phyloP scores from a whole-genome alignment of 371 early-diverging fungal genomes.

The Mortierella sp. region DNA sequence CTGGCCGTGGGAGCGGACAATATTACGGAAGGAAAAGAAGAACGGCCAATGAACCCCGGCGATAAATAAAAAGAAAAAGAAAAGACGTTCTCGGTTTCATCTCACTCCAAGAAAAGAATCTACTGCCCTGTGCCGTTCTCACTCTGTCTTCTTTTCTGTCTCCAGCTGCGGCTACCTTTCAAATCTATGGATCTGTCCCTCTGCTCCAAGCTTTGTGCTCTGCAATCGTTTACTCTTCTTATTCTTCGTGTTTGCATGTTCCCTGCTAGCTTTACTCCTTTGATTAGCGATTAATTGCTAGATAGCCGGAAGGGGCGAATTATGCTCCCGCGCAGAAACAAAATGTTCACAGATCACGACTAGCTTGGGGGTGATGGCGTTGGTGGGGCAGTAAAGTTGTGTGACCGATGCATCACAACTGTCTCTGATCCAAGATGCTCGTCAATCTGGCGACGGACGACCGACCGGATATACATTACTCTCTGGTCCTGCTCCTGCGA shows the following conservation, averaged over 20 bases:
- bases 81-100: conserved; percentile 8
- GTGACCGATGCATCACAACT: neutral
- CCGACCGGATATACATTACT: conserved; percentile 42
- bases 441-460: conserved; percentile 44
- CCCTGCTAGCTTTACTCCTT: too few species aligned
- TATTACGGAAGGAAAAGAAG: too few species aligned
- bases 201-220: neutral
- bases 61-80: neutral
- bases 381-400: conserved; percentile 1
- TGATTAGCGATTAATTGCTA: neutral
- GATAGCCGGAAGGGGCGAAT: neutral
- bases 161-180: neutral
- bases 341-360: neutral
- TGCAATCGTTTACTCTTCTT: neutral
- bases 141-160: neutral
- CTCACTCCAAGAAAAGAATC: conserved; percentile 8
- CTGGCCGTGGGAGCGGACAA: too few species aligned
- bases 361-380: neutral
- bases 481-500: conserved; percentile 35
- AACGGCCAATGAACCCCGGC: too few species aligned
- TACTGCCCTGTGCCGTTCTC: neutral
- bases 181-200: neutral
- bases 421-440: conserved; percentile 22
- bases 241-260: neutral
- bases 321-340: neutral